Base-by-base conservation (phyloP, 129 eudicot genomes). In the Deinandra increscens region DNA sequence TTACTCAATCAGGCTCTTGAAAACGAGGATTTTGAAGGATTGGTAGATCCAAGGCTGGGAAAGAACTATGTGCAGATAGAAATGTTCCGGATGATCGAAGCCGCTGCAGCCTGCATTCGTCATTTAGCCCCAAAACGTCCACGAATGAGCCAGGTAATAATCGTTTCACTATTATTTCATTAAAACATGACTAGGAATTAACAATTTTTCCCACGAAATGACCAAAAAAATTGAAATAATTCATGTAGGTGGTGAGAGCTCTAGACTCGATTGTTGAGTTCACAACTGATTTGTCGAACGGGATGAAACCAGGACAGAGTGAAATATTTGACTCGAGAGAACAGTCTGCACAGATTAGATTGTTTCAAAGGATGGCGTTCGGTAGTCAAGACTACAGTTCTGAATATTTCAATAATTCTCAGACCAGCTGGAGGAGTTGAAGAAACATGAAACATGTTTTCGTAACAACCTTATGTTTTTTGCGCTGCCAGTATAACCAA, bases 231-330 rank as follows among this genome's bases (percentile, higher is more conserved):
- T n/a, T n/a, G n/a, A n/a, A n/a, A n/a, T n/a, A n/a, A n/a, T n/a
- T n/a, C n/a, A n/a, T n/a, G n/a, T n/a, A 91, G 97, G 92, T 91
- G 68, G 97, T 84, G 69, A 85, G 97, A 75, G 97, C 96, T 31
- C 63, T 91, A 70, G 88, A 91, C 56, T 79, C 86, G n/a, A 80
- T 88, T 60, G 78, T 66, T 13, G 97, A 91, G 80, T 69, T 75
- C 43, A 79, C 74, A 10, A 75, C 90, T 3, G 93, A 91, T 84
- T 46, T 88, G 49, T 81, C 84, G 4, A 91, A 88, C 17, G 97
- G 96, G 55, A 77, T 91, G 82, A 88, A 74, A 78, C 93, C 90
- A 20, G 93, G 97, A 13, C 87, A 88, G 61, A 92, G 98, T 81
- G 91, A 76, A 73, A 74, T 88, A 9, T 81, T 43, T 17, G 80